These are phyloP conservation scores for Ustilago loliicola DNA, from an alignment of 1,284 basidiomycete genomes.

Conservation along the genomic window DNA sequence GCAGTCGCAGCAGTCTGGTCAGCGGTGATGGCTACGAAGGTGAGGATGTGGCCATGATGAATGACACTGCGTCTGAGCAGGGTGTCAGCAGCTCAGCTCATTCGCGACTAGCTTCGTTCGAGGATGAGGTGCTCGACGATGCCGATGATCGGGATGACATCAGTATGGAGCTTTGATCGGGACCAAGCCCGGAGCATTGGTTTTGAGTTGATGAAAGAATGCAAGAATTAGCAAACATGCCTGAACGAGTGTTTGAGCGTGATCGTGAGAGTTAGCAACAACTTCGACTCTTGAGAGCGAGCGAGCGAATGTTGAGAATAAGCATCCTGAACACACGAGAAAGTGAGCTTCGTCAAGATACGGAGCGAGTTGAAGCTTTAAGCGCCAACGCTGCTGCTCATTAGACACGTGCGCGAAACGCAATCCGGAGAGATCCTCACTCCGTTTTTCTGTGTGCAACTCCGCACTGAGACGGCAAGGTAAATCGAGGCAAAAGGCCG, in stretches of 20 bases:
- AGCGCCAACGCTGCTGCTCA: not conserved
- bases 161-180: constrained; percentile 37
- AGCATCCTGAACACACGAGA: not conserved
- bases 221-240: not conserved
- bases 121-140: constrained; percentile 33
- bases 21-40: constrained; percentile 8
- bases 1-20: constrained; percentile 26
- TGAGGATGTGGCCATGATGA: constrained; percentile 41
- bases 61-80: constrained; percentile 28
- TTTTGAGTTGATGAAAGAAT: not conserved
- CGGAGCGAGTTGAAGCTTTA: not conserved
- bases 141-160: constrained; percentile 37
- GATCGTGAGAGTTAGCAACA: not conserved
- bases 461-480: not conserved
- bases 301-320: not conserved
- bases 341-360: not conserved
- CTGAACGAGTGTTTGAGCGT: not conserved
- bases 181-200: not conserved
- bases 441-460: not conserved
- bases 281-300: no score
- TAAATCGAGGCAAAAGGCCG: not conserved
- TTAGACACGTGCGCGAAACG: not conserved
- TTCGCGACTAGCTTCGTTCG: constrained; percentile 25
- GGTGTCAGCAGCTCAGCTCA: constrained; percentile 16
- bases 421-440: no score